phyloP scores from a whole-genome alignment of 768 basidiomycete genomes.

The Zangia roseola region DNA sequence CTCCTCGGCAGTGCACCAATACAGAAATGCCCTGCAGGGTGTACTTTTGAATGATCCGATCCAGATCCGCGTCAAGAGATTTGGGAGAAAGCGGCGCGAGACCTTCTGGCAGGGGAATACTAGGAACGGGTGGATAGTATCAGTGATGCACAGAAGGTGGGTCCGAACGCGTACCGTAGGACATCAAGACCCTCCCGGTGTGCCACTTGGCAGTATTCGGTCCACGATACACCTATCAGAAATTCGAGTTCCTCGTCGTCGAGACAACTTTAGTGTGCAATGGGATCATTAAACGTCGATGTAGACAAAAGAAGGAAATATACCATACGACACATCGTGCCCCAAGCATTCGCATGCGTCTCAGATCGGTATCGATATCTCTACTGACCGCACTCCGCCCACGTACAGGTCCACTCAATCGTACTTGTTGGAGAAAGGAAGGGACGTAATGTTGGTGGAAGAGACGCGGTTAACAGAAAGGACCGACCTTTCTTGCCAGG shows the following conservation, averaged over 20 bases:
- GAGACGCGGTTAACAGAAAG: not conserved
- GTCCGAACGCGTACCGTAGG: slow-evolving; percentile 52
- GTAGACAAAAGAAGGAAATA: not conserved
- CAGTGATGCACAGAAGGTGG: not conserved
- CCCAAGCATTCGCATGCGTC: slow-evolving; percentile 67
- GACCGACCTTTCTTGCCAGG: slow-evolving; percentile 86
- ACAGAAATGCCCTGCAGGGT: slow-evolving; percentile 70
- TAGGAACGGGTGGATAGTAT: slow-evolving; percentile 27
- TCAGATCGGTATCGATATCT: slow-evolving; percentile 74
- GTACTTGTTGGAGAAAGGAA: slow-evolving; percentile 42
- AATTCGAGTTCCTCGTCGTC: slow-evolving; percentile 82
- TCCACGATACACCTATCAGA: slow-evolving; percentile 79
- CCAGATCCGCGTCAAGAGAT: slow-evolving; percentile 64
- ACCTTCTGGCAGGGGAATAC: slow-evolving; percentile 89
- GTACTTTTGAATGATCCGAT: slow-evolving; percentile 64
- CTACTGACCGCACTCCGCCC: slow-evolving; percentile 83
- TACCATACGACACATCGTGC: slow-evolving; percentile 85
- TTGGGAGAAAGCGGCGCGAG: slow-evolving; percentile 64
- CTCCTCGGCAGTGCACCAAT: slow-evolving; percentile 90
- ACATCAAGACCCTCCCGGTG: slow-evolving; percentile 70
- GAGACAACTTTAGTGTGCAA: slow-evolving; percentile 56
- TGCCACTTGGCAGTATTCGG: slow-evolving; percentile 66
- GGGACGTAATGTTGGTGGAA: not conserved
- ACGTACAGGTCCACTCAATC: slow-evolving; percentile 70
- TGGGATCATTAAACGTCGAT: not conserved